Base-by-base conservation (phyloP, 257 asterid species). In the Vinca minor region DNA sequence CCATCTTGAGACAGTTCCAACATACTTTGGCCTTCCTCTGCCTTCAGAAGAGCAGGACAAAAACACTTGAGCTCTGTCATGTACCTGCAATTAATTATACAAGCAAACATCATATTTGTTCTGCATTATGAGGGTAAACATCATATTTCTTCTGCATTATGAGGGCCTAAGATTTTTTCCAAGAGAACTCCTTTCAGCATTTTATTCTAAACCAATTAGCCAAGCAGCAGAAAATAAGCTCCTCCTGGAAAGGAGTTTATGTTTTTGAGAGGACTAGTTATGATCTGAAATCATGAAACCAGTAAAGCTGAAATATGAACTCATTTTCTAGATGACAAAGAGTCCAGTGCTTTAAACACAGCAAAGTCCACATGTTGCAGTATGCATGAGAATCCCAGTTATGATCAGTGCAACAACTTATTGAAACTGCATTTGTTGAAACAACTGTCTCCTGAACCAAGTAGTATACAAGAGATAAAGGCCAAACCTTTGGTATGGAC, bases 41-140 rank as follows among this genome's bases (percentile, higher is more conserved):
- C 71, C 81, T n/a, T 76, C 84, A 50, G 74, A 63, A 64, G 79
- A 64, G 69, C 98, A 92, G n/a, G 96, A 89, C 50, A 89, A 57
- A 64, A 87, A 87, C 49, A 92, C 93, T 69, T 92, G 98, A 56
- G 96, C 98, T 82, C 96, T 87, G 74, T 92, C 98, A 68, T 85
- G 96, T 73, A 92, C 96, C 98, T 92, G 85, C 64, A 81, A 63
- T 34, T 67, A 42, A 67, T 62, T 62, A 64, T 26, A 35, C 15
- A 60, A 34, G 32, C 20, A 31, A 28, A 20, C 42, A 41, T 26
- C 13, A 32, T 4, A 42, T 26, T n/a, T 23, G 29, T 62, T 13
- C 26, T 28, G 28, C 4, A 63, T 42, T 26, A n/a, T n/a, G n/a
- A 46, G 17, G 8, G 28, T 6, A 25, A 34, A 20, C 42, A 41